Evolutionary conservation across 768 basidiomycete species (phyloP), one percentile per base, ranked within the genome.

Genomic region (Trametes cingulata): DNA sequence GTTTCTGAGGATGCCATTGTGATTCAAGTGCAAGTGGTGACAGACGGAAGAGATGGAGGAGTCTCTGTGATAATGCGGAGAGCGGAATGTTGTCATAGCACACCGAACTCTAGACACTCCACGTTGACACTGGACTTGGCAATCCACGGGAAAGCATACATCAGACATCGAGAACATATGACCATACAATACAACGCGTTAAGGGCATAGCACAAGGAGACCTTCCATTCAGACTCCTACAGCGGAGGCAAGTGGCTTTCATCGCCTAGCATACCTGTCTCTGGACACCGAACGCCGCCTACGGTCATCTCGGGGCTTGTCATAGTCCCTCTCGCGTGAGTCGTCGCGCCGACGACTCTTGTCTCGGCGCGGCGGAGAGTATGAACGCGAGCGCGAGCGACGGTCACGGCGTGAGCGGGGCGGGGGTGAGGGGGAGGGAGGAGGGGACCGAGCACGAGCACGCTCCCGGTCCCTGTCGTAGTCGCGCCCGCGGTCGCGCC

Each of bases 341-440:
- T 60, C 62, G 29, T 60, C 60, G n/a, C 62, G 49, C 20, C 57
- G 24, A 27, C 45, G 53, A n/a, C 49, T 59, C 39, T 65, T 53
- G 9, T 45, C 55, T 10, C 57, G 56, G 1, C 58, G 56, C 1
- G 39, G 63, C 2, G 64, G 60, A 6, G 61, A 62, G 33, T 42
- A 53, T 3, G 62, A 56, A 6, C 61, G 52, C 24, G 60, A 59
- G 3, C 56, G 55, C 1, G 65, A 66, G 7, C 65, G 58, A 6
- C 63, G 63, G n/a, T 51, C 53, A 2, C 56, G 57, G 24, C 58
- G 59, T 5, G 58, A 45, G n/a, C 57, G 61, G 0, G 65, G 66
- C 1, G 67, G 67, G 3, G 69, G 67, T 29, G 66, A 65, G 2
- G 61, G 64, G 14, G 65, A 65, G 1, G 52, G 63, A 9, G 64